Evolutionary conservation across 768 basidiomycete genomes (phyloP).

Genomic region (Xerocomellus chrysenteron): DNA sequence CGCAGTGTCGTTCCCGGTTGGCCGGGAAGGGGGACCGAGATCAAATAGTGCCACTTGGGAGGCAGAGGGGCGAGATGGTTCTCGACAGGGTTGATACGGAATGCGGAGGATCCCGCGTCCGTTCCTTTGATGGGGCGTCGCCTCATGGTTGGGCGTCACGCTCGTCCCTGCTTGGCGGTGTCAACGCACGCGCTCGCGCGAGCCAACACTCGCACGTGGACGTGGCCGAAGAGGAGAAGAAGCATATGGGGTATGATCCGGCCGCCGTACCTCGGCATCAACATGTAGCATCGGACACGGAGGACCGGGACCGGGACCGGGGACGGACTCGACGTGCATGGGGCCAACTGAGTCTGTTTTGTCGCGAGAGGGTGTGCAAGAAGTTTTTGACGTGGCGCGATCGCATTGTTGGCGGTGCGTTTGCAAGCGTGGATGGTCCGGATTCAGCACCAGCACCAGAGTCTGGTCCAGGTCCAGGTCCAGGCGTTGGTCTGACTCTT

Average conservation of each 20-base stretch:
- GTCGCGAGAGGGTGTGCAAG: conserved; percentile 4
- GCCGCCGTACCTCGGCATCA: conserved; percentile 4
- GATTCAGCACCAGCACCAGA: not conserved
- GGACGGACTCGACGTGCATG: not conserved
- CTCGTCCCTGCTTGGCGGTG: not conserved
- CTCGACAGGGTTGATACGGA: not conserved
- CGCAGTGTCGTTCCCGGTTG: not conserved
- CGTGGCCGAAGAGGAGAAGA: not conserved
- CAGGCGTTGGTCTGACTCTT: not conserved
- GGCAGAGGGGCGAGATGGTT: not conserved
- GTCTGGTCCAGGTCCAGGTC: not conserved
- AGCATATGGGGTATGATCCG: conserved; percentile 15
- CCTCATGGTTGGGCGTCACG: not conserved
- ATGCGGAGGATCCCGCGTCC: not conserved
- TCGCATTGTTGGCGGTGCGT: not conserved
- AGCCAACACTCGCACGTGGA: not conserved
- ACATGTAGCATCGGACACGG: not conserved
- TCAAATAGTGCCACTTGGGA: not conserved
- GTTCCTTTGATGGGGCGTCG: not conserved
- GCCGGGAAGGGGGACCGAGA: not conserved
- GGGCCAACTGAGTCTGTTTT: not conserved
- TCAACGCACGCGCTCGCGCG: not conserved
- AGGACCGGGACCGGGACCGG: not conserved
- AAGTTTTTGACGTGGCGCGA: conserved; percentile 11
- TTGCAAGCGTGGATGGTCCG: not conserved